Conservation (phyloP, 2,329 filamentous ascomycete genomes). For the Coleophoma eucalyptorum region DNA sequence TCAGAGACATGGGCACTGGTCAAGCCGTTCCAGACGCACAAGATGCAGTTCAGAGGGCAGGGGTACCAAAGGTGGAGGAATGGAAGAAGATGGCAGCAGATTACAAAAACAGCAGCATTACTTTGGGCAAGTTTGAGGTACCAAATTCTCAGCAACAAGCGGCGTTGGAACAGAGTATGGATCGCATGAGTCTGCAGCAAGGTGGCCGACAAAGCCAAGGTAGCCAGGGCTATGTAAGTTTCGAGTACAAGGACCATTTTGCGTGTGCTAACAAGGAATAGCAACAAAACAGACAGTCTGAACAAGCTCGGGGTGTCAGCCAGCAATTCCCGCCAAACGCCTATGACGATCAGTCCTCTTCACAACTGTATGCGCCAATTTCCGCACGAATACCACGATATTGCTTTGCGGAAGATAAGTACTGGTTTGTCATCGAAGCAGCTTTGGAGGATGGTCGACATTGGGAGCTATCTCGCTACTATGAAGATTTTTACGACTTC, state of each 20-base stretch:
- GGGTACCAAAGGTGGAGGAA: slow-evolving; percentile 92
- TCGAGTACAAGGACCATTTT: not conserved
- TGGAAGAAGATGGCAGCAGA: slow-evolving; percentile 99
- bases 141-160: slow-evolving; percentile 45
- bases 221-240: slow-evolving; percentile 42
- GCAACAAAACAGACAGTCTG: slow-evolving; percentile 20
- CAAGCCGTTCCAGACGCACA: slow-evolving; percentile 76
- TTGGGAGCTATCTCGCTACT: slow-evolving; percentile 92
- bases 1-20: slow-evolving; percentile 88
- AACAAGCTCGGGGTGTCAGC: slow-evolving; percentile 10
- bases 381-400: slow-evolving; percentile 86
- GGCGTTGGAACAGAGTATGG: slow-evolving; percentile 66
- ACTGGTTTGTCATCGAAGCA: slow-evolving; percentile 97
- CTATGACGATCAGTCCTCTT: slow-evolving; percentile 38
- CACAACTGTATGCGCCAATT: slow-evolving; percentile 69
- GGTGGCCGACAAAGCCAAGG: slow-evolving; percentile 43
- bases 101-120: slow-evolving; percentile 99
- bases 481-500: slow-evolving; percentile 98
- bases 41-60: slow-evolving; percentile 81
- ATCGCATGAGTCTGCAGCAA: slow-evolving; percentile 73
- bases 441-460: slow-evolving; percentile 84
- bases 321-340: not conserved
- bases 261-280: slow-evolving; percentile 2
- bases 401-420: slow-evolving; percentile 95
- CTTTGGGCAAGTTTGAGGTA: slow-evolving; percentile 81